These are phyloP conservation scores for Xylaria digitata DNA, from an alignment of 2,329 filamentous ascomycete genomes.

Conservation along the genomic window DNA sequence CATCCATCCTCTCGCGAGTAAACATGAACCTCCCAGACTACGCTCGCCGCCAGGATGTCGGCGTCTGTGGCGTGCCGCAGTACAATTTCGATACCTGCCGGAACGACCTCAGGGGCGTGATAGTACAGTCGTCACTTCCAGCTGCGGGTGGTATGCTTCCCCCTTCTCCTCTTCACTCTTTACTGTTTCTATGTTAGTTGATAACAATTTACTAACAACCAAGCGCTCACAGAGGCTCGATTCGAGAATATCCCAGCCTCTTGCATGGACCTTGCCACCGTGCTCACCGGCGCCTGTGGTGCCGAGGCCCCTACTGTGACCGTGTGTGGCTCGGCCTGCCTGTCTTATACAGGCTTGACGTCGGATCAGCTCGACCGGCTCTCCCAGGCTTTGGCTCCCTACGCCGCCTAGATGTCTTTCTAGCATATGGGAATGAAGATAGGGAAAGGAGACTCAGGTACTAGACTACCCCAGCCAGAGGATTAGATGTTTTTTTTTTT, in stretches of 20 bases:
- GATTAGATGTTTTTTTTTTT: too few relatives aligned
- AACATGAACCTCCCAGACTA: too few relatives aligned
- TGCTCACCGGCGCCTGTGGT: slow-evolving; percentile 35
- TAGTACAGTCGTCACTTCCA: neutral
- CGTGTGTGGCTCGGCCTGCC: slow-evolving; percentile 41
- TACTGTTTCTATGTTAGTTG: too few relatives aligned
- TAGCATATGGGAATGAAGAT: too few relatives aligned
- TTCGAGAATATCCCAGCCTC: slow-evolving; percentile 37
- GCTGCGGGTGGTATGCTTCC: neutral
- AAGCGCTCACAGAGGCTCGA: slow-evolving; percentile 11
- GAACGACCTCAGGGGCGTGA: neutral
- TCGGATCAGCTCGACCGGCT: slow-evolving; percentile 31
- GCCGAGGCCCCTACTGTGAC: slow-evolving; percentile 32
- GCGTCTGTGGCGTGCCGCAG: neutral
- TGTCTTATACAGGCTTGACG: slow-evolving; percentile 37
- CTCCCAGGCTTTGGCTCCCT: too few relatives aligned
- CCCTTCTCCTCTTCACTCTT: too few relatives aligned
- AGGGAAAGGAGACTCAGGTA: too few relatives aligned
- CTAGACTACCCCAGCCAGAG: too few relatives aligned
- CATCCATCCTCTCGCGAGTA: too few relatives aligned
- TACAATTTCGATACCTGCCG: neutral
- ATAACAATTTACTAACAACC: too few relatives aligned
- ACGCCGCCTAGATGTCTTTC: too few relatives aligned
- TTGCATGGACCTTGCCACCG: slow-evolving; percentile 44
- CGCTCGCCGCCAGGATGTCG: neutral